Evolutionary conservation across 768 basidiomycete genomes (phyloP), one percentile per base, ranked within the genome.

Genomic region (Trametes maxima): DNA sequence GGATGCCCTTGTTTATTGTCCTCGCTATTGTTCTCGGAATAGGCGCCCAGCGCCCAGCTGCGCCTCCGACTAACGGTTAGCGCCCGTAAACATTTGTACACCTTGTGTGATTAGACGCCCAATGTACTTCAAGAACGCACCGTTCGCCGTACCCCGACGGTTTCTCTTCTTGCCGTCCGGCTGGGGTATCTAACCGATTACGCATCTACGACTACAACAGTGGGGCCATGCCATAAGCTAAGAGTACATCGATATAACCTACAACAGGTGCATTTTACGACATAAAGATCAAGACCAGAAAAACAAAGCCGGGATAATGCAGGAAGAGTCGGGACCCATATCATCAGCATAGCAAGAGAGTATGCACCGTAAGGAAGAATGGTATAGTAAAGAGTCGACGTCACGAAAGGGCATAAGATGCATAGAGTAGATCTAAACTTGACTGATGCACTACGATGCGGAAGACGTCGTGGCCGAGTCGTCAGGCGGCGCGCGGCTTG

Each of bases 21-120:
- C 49, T 13, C 13, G 37, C 50, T 52, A 64, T 64, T 64, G 62
- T 64, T 64, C 57, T 59, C 35, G 5, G 52, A 54, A 54, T 57
- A 53, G 53, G 13, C 46, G 2, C 16, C 54, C 50, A 25, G 48
- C 62, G 62, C 62, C 54, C 52, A 19, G 35, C 17, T 28, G 24
- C 11, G n/a, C 6, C 28, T 33, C 28, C 48, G 37, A 46, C 45
- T 39, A 37, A 10, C 8, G 0, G 19, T 28, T 21, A 40, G 54
- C 54, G 60, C 48, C 53, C 47, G 39, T 42, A 48, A 58, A 51
- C 40, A 51, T 49, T 43, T 43, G 47, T 43, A 42, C 39, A 43
- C 44, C 14, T 19, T 19, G 44, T 19, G 2, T 19, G 3, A 14
- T 40, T 37, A 43, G 48, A 19, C 33, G 33, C 45, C 35, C 2